Evolutionary conservation across 805 yeast genomes (phyloP).

Genomic region (Tetrapisispora iriomotensis): DNA sequence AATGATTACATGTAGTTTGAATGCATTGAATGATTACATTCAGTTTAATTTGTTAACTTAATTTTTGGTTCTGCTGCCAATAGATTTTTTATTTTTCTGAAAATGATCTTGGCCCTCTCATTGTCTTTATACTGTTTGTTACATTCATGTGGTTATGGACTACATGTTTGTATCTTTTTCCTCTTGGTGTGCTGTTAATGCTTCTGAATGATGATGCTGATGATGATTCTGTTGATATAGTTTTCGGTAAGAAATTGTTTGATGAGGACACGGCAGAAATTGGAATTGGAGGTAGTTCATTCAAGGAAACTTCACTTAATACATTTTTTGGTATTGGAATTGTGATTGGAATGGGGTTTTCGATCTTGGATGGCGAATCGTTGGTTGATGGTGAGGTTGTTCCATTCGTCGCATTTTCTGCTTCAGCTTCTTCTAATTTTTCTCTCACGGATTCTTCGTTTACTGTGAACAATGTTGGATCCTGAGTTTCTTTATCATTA

Average conservation of each 20-base stretch:
- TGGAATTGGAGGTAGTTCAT: background rate
- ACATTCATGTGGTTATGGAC: slow-evolving; percentile 17
- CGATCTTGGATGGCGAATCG: background rate
- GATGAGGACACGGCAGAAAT: background rate
- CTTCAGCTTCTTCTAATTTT: slow-evolving; percentile 1
- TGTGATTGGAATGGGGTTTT: background rate
- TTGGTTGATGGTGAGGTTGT: background rate
- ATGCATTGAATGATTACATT: no score
- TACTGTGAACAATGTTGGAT: slow-evolving; percentile 3
- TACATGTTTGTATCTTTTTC: slow-evolving; percentile 7
- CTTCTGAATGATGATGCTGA: slow-evolving; percentile 15
- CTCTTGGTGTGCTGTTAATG: slow-evolving; percentile 3
- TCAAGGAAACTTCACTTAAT: slow-evolving; percentile 4
- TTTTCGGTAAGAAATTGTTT: background rate
- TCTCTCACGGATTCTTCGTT: slow-evolving; percentile 5
- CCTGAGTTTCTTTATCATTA: background rate
- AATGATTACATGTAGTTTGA: no score
- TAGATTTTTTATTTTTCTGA: background rate
- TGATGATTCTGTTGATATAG: slow-evolving; percentile 4
- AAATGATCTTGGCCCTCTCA: slow-evolving; percentile 12
- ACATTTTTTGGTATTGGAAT: background rate
- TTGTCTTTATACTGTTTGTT: slow-evolving; percentile 9
- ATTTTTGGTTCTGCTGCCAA: no score
- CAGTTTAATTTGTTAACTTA: no score
- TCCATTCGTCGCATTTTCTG: slow-evolving; percentile 3